phyloP scores from a whole-genome alignment of 2,329 filamentous ascomycete genomes.

The Colletotrichum simmondsii region DNA sequence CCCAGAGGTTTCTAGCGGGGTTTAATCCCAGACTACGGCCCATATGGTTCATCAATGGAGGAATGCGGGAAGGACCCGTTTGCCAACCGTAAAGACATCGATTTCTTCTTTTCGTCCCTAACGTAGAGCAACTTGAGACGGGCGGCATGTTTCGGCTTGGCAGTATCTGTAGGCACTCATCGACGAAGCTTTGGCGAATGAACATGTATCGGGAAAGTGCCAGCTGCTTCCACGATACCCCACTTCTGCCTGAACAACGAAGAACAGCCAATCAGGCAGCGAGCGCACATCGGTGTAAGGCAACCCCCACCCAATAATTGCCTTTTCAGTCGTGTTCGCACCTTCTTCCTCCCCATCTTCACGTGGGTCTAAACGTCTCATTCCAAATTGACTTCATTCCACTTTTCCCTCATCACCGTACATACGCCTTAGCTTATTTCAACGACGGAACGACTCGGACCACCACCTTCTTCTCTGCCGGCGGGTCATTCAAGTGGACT shows the following conservation, averaged over 20 bases:
- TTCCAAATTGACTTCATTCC: not conserved
- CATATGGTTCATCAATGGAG: not conserved
- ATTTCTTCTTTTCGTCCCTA: not conserved
- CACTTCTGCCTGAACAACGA: not conserved
- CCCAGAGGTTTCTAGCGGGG: not conserved
- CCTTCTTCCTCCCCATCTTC: not conserved
- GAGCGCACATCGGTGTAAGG: not conserved
- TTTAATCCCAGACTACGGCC: not conserved
- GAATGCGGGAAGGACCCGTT: not conserved
- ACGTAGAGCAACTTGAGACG: not conserved
- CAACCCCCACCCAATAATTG: not conserved
- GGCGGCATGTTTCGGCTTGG: not conserved
- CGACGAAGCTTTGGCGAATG: not conserved
- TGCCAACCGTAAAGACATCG: not conserved
- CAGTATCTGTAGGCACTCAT: not conserved
- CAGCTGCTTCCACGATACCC: not conserved
- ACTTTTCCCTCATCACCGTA: not conserved
- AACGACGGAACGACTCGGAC: not conserved
- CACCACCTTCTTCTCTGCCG: not conserved
- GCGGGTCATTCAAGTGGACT: not conserved
- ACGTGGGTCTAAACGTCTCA: not conserved
- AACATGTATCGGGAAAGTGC: not conserved
- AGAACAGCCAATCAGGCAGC: conserved; percentile 2
- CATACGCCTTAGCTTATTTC: not conserved
- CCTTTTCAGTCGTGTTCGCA: not conserved